Evolutionary conservation across 352 stramenopile genomes (phyloP).

Genomic region (Globisporangium yorkense): DNA sequence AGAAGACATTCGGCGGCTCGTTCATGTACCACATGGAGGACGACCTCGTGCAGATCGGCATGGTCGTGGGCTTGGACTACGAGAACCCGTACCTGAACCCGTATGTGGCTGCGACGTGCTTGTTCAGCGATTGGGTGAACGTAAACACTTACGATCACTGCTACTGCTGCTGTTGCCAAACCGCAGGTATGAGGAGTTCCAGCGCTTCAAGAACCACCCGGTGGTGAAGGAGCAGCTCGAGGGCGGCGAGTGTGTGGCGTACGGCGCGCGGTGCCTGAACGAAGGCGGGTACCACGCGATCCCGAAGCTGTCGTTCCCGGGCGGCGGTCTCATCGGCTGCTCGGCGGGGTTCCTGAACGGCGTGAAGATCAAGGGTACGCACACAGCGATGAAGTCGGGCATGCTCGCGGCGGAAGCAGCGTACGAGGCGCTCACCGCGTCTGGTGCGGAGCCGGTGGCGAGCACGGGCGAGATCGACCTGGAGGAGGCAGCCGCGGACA

Average conservation of each 20-base stretch:
- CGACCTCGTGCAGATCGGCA: constrained; percentile 92
- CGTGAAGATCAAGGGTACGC: constrained; percentile 99
- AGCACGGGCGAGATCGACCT: constrained; percentile 69
- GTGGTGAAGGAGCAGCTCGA: constrained; percentile 91
- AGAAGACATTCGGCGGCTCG: constrained; percentile 96
- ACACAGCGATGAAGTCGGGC: constrained; percentile 98
- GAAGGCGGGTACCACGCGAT: constrained; percentile 97
- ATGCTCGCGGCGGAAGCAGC: constrained; percentile 96
- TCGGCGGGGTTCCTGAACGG: constrained; percentile 97
- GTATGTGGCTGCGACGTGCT: constrained; percentile 12
- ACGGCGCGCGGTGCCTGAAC: constrained; percentile 94
- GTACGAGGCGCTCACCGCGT: constrained; percentile 83
- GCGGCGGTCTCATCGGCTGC: constrained; percentile 95
- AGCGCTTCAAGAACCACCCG: constrained; percentile 98
- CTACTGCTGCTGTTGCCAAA: no score
- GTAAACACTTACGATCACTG: no score
- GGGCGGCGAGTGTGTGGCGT: constrained; percentile 95
- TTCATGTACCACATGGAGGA: constrained; percentile 99
- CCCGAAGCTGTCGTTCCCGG: constrained; percentile 98
- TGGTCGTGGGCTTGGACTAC: constrained; percentile 99
- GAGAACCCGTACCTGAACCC: constrained; percentile 99
- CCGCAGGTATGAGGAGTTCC: constrained; percentile 95
- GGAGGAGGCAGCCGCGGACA: constrained; percentile 50
- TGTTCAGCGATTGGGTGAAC: no score
- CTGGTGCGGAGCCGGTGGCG: constrained; percentile 48